These are phyloP conservation scores for Cladosporium sp. DNA, from an alignment of 2,329 filamentous ascomycete species.

Conservation along the genomic window DNA sequence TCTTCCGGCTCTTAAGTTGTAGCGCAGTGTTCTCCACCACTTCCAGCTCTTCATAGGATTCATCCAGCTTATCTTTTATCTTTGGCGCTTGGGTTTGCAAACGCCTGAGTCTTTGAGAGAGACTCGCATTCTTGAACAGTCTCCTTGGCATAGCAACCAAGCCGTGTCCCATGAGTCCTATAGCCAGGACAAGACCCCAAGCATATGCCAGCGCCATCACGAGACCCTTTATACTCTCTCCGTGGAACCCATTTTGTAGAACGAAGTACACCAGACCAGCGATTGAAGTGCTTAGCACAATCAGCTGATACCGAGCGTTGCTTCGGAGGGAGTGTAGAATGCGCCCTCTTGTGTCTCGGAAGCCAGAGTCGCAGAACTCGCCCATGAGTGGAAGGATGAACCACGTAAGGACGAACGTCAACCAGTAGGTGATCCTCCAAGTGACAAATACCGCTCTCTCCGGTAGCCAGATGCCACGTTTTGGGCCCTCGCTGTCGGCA, in stretches of 20 bases:
- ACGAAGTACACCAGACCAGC: slow-evolving; percentile 82
- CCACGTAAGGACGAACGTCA: slow-evolving; percentile 95
- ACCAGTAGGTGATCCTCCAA: slow-evolving; percentile 96
- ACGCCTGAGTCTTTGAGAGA: slow-evolving; percentile 70
- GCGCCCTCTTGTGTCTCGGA: slow-evolving; percentile 79
- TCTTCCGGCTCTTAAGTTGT: slow-evolving; percentile 78
- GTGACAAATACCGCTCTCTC: slow-evolving; percentile 75
- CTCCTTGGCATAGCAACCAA: slow-evolving; percentile 85
- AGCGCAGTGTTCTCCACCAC: slow-evolving; percentile 77
- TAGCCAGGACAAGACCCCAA: slow-evolving; percentile 86
- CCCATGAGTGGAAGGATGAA: slow-evolving; percentile 90
- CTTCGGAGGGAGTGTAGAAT: slow-evolving; percentile 80
- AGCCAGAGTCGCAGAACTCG: slow-evolving; percentile 92
- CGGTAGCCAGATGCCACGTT: slow-evolving; percentile 84
- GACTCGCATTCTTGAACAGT: slow-evolving; percentile 76
- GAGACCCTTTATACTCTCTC: slow-evolving; percentile 73
- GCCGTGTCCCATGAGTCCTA: slow-evolving; percentile 97
- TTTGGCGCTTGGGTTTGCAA: slow-evolving; percentile 78
- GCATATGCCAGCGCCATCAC: slow-evolving; percentile 94
- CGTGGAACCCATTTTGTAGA: slow-evolving; percentile 71
- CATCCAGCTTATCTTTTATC: slow-evolving; percentile 83
- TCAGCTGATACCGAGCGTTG: slow-evolving; percentile 86
- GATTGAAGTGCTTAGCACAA: slow-evolving; percentile 69
- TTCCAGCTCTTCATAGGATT: slow-evolving; percentile 76
- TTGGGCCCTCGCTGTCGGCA: slow-evolving; percentile 39